These are phyloP conservation scores for Ogataea populi-albae DNA, from an alignment of 805 yeast species.

Conservation along the genomic window DNA sequence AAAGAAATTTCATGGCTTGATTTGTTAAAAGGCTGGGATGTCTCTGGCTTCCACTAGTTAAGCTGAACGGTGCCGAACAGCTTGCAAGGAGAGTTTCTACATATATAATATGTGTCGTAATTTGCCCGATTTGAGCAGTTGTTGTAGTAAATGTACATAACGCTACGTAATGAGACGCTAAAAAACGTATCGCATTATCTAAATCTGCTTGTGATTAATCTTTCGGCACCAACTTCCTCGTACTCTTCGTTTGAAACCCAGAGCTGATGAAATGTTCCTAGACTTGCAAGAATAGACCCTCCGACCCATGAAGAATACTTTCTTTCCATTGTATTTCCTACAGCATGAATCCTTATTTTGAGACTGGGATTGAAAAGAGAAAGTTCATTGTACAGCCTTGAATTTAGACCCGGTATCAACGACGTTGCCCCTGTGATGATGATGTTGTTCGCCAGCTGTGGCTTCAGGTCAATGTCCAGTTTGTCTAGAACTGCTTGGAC, in stretches of 20 bases:
- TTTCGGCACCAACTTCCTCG: constrained; percentile 83
- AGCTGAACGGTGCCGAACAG: too few relatives aligned
- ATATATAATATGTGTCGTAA: too few relatives aligned
- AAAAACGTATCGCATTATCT: constrained; percentile 41
- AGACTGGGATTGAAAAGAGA: constrained; percentile 73
- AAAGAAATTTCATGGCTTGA: constrained; percentile 48
- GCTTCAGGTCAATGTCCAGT: constrained; percentile 78
- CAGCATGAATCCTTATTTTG: constrained; percentile 78
- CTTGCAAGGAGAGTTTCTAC: too few relatives aligned
- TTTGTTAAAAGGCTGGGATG: constrained; percentile 53
- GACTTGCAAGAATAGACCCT: constrained; percentile 80
- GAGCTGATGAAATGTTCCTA: constrained; percentile 92
- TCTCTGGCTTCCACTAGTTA: constrained; percentile 32
- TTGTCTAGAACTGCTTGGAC: constrained; percentile 52
- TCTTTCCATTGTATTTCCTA: constrained; percentile 76
- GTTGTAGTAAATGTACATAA: constrained; percentile 1
- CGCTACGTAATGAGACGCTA: background rate
- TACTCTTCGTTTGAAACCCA: constrained; percentile 90
- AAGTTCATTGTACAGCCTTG: constrained; percentile 69
- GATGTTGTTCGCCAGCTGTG: constrained; percentile 84
- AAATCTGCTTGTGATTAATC: constrained; percentile 76
- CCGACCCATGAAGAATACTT: constrained; percentile 87
- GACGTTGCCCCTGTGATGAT: constrained; percentile 85
- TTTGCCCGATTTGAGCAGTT: too few relatives aligned
- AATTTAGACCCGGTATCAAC: constrained; percentile 76